These are phyloP conservation scores for Leucosporidium creatinivorum DNA, from an alignment of 768 basidiomycete genomes.

Conservation along the genomic window DNA sequence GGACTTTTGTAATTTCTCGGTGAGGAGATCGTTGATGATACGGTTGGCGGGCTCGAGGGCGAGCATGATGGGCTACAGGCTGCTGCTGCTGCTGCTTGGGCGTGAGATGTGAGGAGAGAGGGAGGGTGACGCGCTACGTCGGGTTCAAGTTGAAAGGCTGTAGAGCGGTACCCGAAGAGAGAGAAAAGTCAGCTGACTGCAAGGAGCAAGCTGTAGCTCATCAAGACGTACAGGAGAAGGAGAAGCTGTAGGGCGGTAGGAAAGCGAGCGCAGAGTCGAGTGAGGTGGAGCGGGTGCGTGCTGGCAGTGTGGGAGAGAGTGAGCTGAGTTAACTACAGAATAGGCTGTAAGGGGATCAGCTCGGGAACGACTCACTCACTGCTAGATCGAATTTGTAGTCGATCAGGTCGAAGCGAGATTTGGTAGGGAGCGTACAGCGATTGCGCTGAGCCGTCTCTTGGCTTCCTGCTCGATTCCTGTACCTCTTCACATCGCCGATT, in stretches of 20 bases:
- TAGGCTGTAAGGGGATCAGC: too few species aligned
- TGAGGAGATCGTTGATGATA: slow-evolving; percentile 50
- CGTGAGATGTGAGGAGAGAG: not conserved
- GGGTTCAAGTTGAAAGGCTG: not conserved
- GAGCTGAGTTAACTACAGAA: too few species aligned
- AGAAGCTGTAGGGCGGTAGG: not conserved
- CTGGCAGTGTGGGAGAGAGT: too few species aligned
- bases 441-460: too few species aligned
- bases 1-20: slow-evolving; percentile 79
- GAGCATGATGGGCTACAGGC: slow-evolving; percentile 2
- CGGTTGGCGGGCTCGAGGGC: slow-evolving; percentile 27
- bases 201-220: not conserved
- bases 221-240: too few species aligned
- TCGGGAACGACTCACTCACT: too few species aligned
- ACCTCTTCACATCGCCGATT: too few species aligned
- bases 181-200: not conserved
- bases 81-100: not conserved
- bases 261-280: not conserved
- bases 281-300: too few species aligned
- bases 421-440: too few species aligned
- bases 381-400: too few species aligned
- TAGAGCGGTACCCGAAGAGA: not conserved
- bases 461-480: too few species aligned
- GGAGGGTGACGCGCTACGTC: not conserved
- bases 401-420: too few species aligned